phyloP scores from a whole-genome alignment of 805 yeast genomes.

The Candida ficus region DNA sequence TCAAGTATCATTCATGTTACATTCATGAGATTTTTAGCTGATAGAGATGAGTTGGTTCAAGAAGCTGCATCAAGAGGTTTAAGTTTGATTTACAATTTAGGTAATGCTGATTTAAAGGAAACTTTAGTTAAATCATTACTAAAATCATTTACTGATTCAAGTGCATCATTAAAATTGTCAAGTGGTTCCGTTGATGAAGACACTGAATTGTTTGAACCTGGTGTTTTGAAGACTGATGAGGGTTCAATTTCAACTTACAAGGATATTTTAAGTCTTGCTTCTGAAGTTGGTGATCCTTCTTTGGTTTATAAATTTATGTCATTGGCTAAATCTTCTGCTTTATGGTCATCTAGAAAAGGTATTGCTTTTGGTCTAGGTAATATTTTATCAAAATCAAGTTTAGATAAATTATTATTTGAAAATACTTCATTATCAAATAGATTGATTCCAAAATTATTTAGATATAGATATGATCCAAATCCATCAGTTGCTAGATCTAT shows the following conservation, averaged over 20 bases:
- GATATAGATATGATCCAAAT: constrained; percentile 85
- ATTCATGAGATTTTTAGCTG: constrained; percentile 75
- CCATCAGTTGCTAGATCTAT: constrained; percentile 70
- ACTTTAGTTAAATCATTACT: constrained; percentile 67
- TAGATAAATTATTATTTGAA: constrained; percentile 53
- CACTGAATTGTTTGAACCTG: constrained; percentile 82
- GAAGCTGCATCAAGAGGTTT: constrained; percentile 90
- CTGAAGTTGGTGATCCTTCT: constrained; percentile 94
- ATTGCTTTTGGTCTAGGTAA: constrained; percentile 91
- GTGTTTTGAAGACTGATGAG: constrained; percentile 71
- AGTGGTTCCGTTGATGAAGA: constrained; percentile 73
- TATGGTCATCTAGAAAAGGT: constrained; percentile 93
- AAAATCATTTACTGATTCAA: constrained; percentile 71
- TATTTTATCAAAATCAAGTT: constrained; percentile 70
- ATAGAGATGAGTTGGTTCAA: constrained; percentile 81
- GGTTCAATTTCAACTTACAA: constrained; percentile 88
- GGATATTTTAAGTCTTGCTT: constrained; percentile 81
- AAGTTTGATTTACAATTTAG: constrained; percentile 73
- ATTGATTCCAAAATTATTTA: constrained; percentile 74
- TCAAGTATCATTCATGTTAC: constrained; percentile 63
- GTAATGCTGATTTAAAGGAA: constrained; percentile 62
- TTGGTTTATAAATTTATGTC: constrained; percentile 93
- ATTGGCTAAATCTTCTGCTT: constrained; percentile 75
- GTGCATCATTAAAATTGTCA: constrained; percentile 35
- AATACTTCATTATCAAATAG: constrained; percentile 51